Conservation (phyloP, 2,329 filamentous ascomycete genomes). For the Trichophyton mentagrophytes region DNA sequence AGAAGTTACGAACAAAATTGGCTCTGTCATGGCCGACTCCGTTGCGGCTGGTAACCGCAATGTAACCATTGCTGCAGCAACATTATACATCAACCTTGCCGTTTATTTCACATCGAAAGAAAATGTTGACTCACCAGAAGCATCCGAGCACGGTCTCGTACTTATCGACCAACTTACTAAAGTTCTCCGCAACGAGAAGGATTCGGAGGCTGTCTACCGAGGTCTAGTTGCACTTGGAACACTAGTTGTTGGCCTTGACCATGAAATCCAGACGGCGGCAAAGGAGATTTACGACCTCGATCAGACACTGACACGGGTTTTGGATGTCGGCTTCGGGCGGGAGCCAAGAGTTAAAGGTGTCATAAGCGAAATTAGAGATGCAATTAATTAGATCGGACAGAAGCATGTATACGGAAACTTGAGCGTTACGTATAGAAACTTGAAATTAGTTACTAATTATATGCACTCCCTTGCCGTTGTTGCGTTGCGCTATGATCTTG, state of each 20-base stretch:
- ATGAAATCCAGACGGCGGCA: constrained; percentile 45
- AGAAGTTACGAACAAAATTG: constrained; percentile 49
- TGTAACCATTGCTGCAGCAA: constrained; percentile 67
- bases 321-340: constrained; percentile 38
- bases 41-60: constrained; percentile 55
- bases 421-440: not conserved
- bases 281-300: constrained; percentile 45
- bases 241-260: constrained; percentile 47
- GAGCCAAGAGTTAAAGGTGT: constrained; percentile 50
- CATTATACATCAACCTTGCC: constrained; percentile 71
- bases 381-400: constrained; percentile 13
- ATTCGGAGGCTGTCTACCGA: constrained; percentile 74
- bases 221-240: constrained; percentile 75
- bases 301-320: constrained; percentile 35
- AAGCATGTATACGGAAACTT: not conserved
- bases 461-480: not conserved
- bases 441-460: not conserved
- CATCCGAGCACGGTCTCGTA: constrained; percentile 37
- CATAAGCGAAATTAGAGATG: constrained; percentile 45
- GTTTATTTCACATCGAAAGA: constrained; percentile 51
- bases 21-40: constrained; percentile 42
- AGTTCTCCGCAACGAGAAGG: constrained; percentile 53
- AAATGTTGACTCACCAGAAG: constrained; percentile 27
- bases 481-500: not conserved
- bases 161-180: constrained; percentile 50